Conservation (phyloP, 2,329 filamentous ascomycete genomes). For the Aureobasidium sp. region DNA sequence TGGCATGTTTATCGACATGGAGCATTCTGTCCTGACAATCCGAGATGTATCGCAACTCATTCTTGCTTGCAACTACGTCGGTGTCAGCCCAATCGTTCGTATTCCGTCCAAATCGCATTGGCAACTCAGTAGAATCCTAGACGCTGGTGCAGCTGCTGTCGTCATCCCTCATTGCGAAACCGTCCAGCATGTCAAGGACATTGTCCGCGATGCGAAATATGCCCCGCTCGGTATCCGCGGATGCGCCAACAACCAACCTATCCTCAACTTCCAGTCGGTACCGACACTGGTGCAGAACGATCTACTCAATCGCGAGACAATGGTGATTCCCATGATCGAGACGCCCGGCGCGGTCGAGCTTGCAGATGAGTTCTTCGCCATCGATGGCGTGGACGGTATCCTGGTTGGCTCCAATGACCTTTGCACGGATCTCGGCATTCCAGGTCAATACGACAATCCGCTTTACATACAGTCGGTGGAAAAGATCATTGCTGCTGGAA, state of each 20-base stretch:
- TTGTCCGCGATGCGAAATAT: slow-evolving; percentile 35
- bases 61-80: slow-evolving; percentile 34
- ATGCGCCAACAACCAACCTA: slow-evolving; percentile 32
- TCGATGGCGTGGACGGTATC: slow-evolving; percentile 39
- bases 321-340: slow-evolving; percentile 41
- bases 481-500: slow-evolving; percentile 33
- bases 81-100: slow-evolving; percentile 38
- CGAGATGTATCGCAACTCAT: slow-evolving; percentile 33
- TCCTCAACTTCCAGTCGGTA: slow-evolving; percentile 31
- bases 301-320: slow-evolving; percentile 31
- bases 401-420: slow-evolving; percentile 42
- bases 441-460: slow-evolving; percentile 35
- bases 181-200: slow-evolving; percentile 32
- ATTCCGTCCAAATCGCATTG: slow-evolving; percentile 35
- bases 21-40: slow-evolving; percentile 37
- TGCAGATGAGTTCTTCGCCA: slow-evolving; percentile 35
- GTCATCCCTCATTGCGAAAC: slow-evolving; percentile 37
- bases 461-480: slow-evolving; percentile 27
- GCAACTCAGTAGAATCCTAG: slow-evolving; percentile 34
- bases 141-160: slow-evolving; percentile 36
- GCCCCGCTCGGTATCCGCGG: slow-evolving; percentile 32
- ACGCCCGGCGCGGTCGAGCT: slow-evolving; percentile 34
- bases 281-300: slow-evolving; percentile 23
- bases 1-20: slow-evolving; percentile 41
- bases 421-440: slow-evolving; percentile 38